Percentiles rank a stretch among this genome's conserved stretches.
phyloP scores from a whole-genome alignment of 2,329 filamentous ascomycete genomes.

The Colletotrichum lupini region DNA sequence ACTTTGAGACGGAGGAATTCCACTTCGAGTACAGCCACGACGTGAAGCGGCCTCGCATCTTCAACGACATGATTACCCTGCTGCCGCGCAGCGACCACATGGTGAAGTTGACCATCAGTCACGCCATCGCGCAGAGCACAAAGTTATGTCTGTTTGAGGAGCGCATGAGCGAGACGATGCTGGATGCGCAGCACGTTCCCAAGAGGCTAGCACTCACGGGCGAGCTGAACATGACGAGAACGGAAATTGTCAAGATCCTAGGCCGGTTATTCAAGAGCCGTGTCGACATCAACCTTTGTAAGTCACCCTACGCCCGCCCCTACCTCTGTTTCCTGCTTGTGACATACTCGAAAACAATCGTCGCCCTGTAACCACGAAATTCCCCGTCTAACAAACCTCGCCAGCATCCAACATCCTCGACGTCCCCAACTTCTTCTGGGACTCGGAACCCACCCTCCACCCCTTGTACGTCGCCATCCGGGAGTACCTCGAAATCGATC shows the following conservation, averaged over 20 bases:
- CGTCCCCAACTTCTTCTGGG: constrained; percentile 98
- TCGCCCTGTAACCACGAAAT: constrained; percentile 35
- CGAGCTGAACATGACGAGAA: constrained; percentile 88
- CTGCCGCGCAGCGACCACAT: constrained; percentile 93
- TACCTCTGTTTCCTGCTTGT: not conserved
- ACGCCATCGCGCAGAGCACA: constrained; percentile 96
- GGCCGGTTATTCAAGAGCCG: constrained; percentile 92
- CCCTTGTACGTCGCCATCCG: constrained; percentile 94
- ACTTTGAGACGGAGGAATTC: constrained; percentile 98
- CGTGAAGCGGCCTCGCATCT: constrained; percentile 88
- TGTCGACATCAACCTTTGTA: constrained; percentile 97
- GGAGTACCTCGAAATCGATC: constrained; percentile 97
- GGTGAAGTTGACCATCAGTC: constrained; percentile 98
- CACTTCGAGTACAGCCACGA: constrained; percentile 96
- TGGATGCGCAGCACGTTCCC: constrained; percentile 90
- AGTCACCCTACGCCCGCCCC: constrained; percentile 48
- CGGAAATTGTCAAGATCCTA: constrained; percentile 91
- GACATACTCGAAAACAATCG: constrained; percentile 42
- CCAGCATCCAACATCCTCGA: constrained; percentile 94
- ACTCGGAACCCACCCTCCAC: constrained; percentile 93
- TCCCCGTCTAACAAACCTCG: not conserved
- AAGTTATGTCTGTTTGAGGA: constrained; percentile 97
- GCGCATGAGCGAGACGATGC: constrained; percentile 94
- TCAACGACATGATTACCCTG: constrained; percentile 99
- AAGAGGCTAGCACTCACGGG: constrained; percentile 90